Base-by-base conservation (phyloP, 768 basidiomycete species). In the Boletus tylopilopsis region DNA sequence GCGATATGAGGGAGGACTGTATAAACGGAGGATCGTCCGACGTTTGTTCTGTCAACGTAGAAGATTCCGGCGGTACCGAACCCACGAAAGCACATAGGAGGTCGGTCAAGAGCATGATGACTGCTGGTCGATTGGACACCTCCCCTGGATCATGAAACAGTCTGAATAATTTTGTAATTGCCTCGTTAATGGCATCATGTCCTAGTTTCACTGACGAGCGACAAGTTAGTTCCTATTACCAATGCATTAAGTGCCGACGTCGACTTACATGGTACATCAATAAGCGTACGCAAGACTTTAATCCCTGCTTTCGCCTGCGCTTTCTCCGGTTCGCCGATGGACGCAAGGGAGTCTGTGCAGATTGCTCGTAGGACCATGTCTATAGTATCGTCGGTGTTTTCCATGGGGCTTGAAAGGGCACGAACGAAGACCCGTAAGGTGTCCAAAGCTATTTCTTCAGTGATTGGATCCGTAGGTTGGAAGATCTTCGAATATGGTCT, bases 251-350 rank as follows among this genome's bases (percentile, higher is more conserved):
- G n/a, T n/a, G n/a, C 47, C 15, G 18, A n/a, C 40, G 24, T 53
- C 8, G 0, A 78, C 87, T 41, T 61, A 94, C 94, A 78, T 8
- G 90, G 87, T 12, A 85, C 86, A n/a, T 77, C 70, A 66, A 90
- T 76, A 56, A 93, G 80, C 2, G 82, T 79, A 54, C 86, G 85
- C 27, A 98, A 68, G 27, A 93, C 79, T 64, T 90, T 92, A 39
- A 87, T 86, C 1, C 93, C 94, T 34, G 90, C 84, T 62, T 84
- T 84, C 1, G 94, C 93, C 64, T 93, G 89, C 63, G 80, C 86
- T 71, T 97, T 98, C 66, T 98, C 96, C 0, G 95, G 93, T 62
- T 96, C 90, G 36, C 82, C 79, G 36, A 98, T 69, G 48, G 88
- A 81, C 21, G 78, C 75, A 8, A 93, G 74, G 58, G 90, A 94